Evolutionary conservation across 192 early-diverging fungal species (phyloP), one percentile per base, ranked within the genome.

Genomic region (Backusella sp.): DNA sequence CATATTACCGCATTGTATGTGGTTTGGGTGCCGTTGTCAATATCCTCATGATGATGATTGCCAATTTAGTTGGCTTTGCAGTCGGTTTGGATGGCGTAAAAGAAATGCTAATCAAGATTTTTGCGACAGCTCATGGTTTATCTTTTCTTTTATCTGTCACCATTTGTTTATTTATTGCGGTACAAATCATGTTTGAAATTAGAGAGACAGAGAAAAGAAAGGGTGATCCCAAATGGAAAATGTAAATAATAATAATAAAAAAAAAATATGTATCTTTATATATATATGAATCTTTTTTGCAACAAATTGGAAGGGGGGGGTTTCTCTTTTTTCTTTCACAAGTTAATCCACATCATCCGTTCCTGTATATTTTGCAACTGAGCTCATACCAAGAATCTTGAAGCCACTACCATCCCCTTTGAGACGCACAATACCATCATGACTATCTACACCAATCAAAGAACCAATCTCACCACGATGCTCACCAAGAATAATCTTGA

Each of bases 1-100:
- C 83, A 30, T 89, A 90, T 67, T 96, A 92, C 75, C 87, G 95
- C 0, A 87, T 92, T 72, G n/a, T 97, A 11, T 94, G 94, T 79
- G 96, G 93, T 0, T 6, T 88, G 5, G 98, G 96, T 42, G 95
- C 88, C 19, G 91, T 93, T 3, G 70, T 90, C 17, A 98, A 98
- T 80, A 95, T 99, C n/a, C 78, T 94, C 21, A 83, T 92, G 75
- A 98, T 98, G 98, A 97, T 98, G 91, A 84, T 89, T 67, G 98
- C 94, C 6, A 99, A 99, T 78, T 78, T 99, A 49, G 93, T 99
- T n/a, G 98, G 98, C 3, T 99, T 96, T 83, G 89, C 89, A 35
- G 88, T 99, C 70, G 97, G 97, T 1, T 84, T 96, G 23, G 96
- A 95, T 66, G 95, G 96, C 6, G 90, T 95, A 42, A 86, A 87